Conservation (phyloP, 495 filamentous ascomycete genomes). For the Rostrohypoxylon terebratum region DNA sequence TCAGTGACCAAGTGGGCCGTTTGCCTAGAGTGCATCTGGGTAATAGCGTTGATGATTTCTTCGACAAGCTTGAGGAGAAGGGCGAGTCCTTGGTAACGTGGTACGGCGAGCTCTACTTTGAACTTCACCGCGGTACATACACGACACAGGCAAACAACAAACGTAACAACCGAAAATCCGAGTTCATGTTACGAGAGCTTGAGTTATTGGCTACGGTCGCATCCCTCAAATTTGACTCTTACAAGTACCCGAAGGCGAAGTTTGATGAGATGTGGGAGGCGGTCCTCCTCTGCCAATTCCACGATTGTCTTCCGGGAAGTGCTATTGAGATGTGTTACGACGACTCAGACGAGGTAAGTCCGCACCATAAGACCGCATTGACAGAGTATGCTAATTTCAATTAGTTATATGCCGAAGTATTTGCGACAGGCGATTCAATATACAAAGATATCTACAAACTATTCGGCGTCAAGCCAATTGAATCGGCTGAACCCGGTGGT, state of each 20-base stretch:
- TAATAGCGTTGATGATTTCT: slow-evolving; percentile 95
- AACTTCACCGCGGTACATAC: slow-evolving; percentile 95
- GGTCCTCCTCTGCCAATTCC: slow-evolving; percentile 90
- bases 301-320: slow-evolving; percentile 96
- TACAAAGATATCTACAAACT: slow-evolving; percentile 74
- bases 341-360: slow-evolving; percentile 79
- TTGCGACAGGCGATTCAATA: slow-evolving; percentile 77
- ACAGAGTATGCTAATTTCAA: slow-evolving; percentile 23
- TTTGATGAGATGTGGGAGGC: slow-evolving; percentile 96
- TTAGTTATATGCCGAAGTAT: slow-evolving; percentile 83
- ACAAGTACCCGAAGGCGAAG: slow-evolving; percentile 90
- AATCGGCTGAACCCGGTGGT: slow-evolving; percentile 45
- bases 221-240: slow-evolving; percentile 73
- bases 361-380: not conserved
- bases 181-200: slow-evolving; percentile 85
- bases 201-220: slow-evolving; percentile 91
- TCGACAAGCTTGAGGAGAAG: slow-evolving; percentile 79
- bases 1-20: slow-evolving; percentile 86
- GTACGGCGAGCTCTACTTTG: slow-evolving; percentile 98
- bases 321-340: slow-evolving; percentile 97
- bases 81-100: slow-evolving; percentile 90
- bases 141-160: slow-evolving; percentile 99
- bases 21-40: slow-evolving; percentile 92
- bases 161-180: slow-evolving; percentile 86
- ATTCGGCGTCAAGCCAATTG: slow-evolving; percentile 67